Evolutionary conservation across 345 rosid species (phyloP), one percentile per base, ranked within the genome.

Genomic region (Passiflora organensis): DNA sequence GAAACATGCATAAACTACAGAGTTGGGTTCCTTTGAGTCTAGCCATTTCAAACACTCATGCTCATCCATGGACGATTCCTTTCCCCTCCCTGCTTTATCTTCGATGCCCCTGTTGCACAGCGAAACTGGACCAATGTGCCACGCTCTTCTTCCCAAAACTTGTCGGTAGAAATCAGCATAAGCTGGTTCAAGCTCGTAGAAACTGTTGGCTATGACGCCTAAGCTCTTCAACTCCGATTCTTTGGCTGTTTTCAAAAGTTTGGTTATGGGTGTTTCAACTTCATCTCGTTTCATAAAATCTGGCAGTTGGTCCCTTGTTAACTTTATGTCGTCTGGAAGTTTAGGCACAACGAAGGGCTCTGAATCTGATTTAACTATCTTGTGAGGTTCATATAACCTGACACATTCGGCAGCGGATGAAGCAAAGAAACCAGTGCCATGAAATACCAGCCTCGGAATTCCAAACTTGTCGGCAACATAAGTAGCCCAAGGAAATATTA

Each of bases 1-100:
- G 25, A 81, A 77, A 52, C 85, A 51, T 1, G 79, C 24, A 59
- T 75, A 75, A 45, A 81, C 32, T 47, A 82, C 81, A 0, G 91
- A 82, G 44, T 72, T 59, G 38, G 73, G 69, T 51, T 61, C 53
- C 55, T 84, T 74, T 1, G 52, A 34, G 20, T 84, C 66, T 18
- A 84, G 84, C 76, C 80, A 82, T 13, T 32, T 69, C 48, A 54
- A 41, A 64, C 44, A 17, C 25, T 42, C 11, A 57, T n/a, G 57
- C 24, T 66, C 76, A 3, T 72, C 79, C 6, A 72, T 21, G 1
- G 71, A 13, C 2, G 71, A 28, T 45, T 59, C 64, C 22, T 70
- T 20, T 10, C 81, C 81, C 66, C 81, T 73, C 50, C 65, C 73
- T 2, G 71, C 67, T 58, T 71, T 80, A 32, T 78, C 81, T 51